Evolutionary conservation across 148 eudicot genomes (phyloP), one percentile per base, ranked within the genome.

Genomic region (Talinum fruticosum): DNA sequence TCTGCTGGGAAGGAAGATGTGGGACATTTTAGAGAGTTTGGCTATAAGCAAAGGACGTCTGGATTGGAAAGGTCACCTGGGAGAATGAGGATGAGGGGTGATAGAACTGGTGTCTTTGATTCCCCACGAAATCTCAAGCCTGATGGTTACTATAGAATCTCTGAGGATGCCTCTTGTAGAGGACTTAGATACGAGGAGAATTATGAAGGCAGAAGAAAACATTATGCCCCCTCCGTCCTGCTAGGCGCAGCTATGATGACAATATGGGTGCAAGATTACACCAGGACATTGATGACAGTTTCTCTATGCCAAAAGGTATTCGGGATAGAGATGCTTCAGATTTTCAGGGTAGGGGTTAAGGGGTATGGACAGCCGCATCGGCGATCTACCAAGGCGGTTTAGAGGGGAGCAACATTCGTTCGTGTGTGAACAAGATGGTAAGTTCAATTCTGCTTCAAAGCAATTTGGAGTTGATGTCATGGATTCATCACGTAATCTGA

Each of bases 341-440:
- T n/a, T 84, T 84, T 57, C 82, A 80, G 72, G 82, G 78, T 14
- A 80, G 87, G 72, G 85, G 14, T 77, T 71, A 21, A 80, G 83
- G 71, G 78, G 75, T 59, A 76, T 71, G 33, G 84, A 84, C 66
- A 77, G 44, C 78, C 83, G 80, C 62, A 65, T 65, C 65, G 80
- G 79, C 35, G 84, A 87, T 73, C 66, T 64, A 12, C 77, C 84
- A 13, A 87, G 83, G 75, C 82, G 84, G 77, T 64, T 70, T 74
- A 68, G 84, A 84, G 84, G 81, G 67, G 88, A 74, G 24, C 71
- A 75, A 26, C 80, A 72, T 10, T 59, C 70, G 16, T 77, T 71
- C 68, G 33, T 65, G 29, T 73, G 65, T 69, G 82, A 76, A 33
- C 81, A 74, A 72, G 84, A 86, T 64, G 78, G 79, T 29, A 74